Conservation (phyloP, 2,329 filamentous ascomycete genomes). For the Penicillium sp. region DNA sequence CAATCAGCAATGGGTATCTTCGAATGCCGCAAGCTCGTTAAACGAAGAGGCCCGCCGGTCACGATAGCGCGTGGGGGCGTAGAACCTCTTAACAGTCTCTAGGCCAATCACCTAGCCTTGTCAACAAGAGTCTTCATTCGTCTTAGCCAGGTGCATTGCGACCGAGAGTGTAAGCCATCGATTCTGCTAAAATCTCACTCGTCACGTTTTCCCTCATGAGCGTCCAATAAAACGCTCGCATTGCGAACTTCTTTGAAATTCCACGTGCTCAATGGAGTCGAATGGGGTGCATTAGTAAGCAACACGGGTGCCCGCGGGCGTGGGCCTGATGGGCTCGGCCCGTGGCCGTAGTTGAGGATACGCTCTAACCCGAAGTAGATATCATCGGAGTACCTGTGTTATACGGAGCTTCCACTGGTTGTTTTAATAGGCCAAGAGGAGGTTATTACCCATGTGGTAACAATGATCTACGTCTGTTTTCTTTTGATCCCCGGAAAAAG, state of each 20-base stretch:
- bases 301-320: background rate
- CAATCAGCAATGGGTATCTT: background rate
- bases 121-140: background rate
- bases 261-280: background rate
- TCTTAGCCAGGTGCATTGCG: background rate
- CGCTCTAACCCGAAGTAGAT: background rate
- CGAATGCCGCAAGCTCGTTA: background rate
- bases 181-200: too few relatives aligned
- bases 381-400: too few relatives aligned
- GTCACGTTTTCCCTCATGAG: background rate
- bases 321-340: background rate
- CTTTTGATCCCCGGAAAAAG: too few relatives aligned
- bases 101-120: background rate
- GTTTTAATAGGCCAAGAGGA: too few relatives aligned
- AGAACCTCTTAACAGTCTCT: background rate
- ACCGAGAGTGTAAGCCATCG: too few relatives aligned
- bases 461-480: background rate
- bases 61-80: background rate
- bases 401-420: too few relatives aligned
- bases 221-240: background rate
- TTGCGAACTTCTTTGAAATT: background rate
- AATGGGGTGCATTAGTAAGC: background rate
- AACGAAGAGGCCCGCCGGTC: background rate
- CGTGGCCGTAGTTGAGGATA: background rate
- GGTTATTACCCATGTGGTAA: background rate